Percentiles rank a stretch among this genome's conserved stretches.
phyloP scores from a whole-genome alignment of 2,329 filamentous ascomycete species.

The Neurospora crassa region DNA sequence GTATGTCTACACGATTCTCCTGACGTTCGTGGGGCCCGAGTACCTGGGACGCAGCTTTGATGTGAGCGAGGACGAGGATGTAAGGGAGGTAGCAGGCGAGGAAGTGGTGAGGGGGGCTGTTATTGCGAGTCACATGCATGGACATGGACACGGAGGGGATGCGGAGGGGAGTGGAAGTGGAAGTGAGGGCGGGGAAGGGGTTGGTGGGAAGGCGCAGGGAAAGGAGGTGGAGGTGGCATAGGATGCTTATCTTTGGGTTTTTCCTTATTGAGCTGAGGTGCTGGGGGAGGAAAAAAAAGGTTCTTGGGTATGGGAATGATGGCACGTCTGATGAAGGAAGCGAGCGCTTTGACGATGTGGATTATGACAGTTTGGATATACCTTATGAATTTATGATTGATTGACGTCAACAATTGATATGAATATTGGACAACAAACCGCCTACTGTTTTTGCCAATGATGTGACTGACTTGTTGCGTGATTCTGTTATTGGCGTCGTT shows the following conservation, averaged over 20 bases:
- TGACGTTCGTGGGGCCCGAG: slow-evolving; percentile 55
- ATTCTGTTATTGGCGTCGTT: too few relatives aligned
- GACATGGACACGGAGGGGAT: slow-evolving; percentile 11
- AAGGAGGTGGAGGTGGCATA: slow-evolving; percentile 6
- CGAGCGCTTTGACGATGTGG: neutral
- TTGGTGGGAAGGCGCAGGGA: slow-evolving; percentile 5
- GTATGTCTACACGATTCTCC: slow-evolving; percentile 50
- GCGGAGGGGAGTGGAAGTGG: slow-evolving; percentile 3
- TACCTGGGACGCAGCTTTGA: slow-evolving; percentile 42
- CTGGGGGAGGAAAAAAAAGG: neutral
- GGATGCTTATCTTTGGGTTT: neutral
- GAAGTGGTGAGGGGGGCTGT: slow-evolving; percentile 21
- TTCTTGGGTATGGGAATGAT: neutral
- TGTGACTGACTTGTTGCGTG: too few relatives aligned
- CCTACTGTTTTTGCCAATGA: too few relatives aligned
- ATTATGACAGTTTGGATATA: neutral
- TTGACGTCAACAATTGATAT: too few relatives aligned
- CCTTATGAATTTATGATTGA: neutral
- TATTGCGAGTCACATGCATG: neutral
- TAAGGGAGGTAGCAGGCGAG: slow-evolving; percentile 35
- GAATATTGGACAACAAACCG: too few relatives aligned
- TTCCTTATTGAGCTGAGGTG: neutral
- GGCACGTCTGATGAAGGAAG: neutral
- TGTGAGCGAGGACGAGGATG: slow-evolving; percentile 37
- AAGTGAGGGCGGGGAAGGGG: slow-evolving; percentile 10